Conservation (phyloP, 2,329 filamentous ascomycete genomes). For the Fragosphaeria purpurea region DNA sequence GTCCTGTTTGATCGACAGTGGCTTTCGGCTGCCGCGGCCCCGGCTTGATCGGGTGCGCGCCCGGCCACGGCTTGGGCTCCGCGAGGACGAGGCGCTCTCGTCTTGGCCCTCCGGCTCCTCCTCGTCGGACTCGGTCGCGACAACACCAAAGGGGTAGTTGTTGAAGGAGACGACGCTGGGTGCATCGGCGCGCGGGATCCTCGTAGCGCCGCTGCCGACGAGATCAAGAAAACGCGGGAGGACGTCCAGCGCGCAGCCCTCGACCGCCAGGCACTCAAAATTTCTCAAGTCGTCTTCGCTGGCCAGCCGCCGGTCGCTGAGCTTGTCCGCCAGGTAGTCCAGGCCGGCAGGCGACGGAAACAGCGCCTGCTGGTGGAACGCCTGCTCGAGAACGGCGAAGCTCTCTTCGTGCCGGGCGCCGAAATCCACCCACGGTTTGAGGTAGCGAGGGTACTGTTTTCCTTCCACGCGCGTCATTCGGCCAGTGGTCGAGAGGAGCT, state of each 20-base stretch:
- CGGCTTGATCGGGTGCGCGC: neutral
- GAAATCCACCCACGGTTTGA: constrained; percentile 4
- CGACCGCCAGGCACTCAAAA: constrained; percentile 6
- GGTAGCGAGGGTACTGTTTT: constrained; percentile 3
- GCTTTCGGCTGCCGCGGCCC: neutral
- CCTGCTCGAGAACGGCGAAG: neutral
- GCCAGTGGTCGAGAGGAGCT: neutral
- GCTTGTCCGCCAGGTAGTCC: neutral
- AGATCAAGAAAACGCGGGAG: constrained; percentile 2
- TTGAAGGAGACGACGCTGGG: neutral
- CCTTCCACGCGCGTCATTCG: constrained; percentile 1
- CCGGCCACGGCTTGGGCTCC: neutral
- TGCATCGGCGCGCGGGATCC: neutral
- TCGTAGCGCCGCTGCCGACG: constrained; percentile 5
- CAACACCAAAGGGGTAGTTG: constrained; percentile 5
- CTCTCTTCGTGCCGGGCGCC: constrained; percentile 1
- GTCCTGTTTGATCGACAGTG: neutral
- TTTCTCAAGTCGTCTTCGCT: constrained; percentile 5
- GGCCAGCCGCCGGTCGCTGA: constrained; percentile 1
- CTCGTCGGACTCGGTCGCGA: constrained; percentile 4
- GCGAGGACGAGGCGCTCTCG: too few species aligned
- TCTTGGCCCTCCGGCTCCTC: neutral
- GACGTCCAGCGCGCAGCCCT: constrained; percentile 5
- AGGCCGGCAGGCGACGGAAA: constrained; percentile 2
- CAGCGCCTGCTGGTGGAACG: neutral